phyloP scores from a whole-genome alignment of 306 rosid species.

The Prinsepia uniflora region DNA sequence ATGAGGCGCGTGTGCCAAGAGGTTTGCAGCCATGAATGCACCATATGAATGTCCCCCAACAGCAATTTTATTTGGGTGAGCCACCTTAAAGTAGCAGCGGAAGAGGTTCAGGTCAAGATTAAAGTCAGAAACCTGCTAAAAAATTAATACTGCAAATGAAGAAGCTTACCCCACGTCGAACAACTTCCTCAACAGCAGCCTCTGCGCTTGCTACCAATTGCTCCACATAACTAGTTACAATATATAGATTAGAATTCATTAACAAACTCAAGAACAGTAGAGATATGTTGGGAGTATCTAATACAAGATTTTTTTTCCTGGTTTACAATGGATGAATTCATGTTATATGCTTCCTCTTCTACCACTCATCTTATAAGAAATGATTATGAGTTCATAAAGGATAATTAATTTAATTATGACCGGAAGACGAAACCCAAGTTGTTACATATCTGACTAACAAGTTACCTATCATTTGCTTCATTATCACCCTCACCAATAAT shows the following conservation, averaged over 20 bases:
- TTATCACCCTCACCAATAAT: slow-evolving; percentile 91
- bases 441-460: slow-evolving; percentile 5
- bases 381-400: slow-evolving; percentile 1
- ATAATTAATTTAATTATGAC: slow-evolving; percentile 11
- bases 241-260: slow-evolving; percentile 12
- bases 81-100: slow-evolving; percentile 53
- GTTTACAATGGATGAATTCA: not conserved
- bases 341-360: not conserved
- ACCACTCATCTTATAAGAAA: not conserved
- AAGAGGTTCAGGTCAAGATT: slow-evolving; percentile 21
- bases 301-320: not conserved
- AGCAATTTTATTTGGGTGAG: slow-evolving; percentile 87
- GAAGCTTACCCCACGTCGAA: slow-evolving; percentile 76
- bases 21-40: slow-evolving; percentile 99
- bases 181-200: slow-evolving; percentile 94
- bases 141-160: slow-evolving; percentile 9
- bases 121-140: slow-evolving; percentile 1
- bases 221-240: slow-evolving; percentile 67
- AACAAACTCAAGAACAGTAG: not conserved
- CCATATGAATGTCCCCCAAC: slow-evolving; percentile 99
- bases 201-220: slow-evolving; percentile 95
- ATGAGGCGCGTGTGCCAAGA: slow-evolving; percentile 96
- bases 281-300: not conserved
- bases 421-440: slow-evolving; percentile 16
- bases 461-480: slow-evolving; percentile 96